Conservation (phyloP, 306 rosid genomes). For the Pyrus betulifolia region DNA sequence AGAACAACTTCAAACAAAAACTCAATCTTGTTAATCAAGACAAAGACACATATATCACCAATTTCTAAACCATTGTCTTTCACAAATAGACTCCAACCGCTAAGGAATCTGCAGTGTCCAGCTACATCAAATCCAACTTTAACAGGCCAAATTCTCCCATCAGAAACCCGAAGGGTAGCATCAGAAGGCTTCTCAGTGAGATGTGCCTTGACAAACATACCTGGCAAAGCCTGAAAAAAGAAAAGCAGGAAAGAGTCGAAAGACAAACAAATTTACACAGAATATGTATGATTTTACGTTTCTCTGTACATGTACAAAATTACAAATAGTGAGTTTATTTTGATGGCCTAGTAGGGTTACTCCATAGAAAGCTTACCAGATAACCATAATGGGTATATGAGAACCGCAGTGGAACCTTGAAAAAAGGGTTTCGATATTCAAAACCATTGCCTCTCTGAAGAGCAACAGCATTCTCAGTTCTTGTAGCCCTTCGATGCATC, state of each 20-base stretch:
- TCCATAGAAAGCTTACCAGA: slow-evolving; percentile 7
- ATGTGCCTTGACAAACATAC: neutral
- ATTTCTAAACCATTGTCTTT: slow-evolving; percentile 4
- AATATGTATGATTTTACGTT: neutral
- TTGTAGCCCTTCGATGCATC: no score
- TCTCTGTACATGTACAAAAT: no score
- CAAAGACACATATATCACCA: slow-evolving; percentile 15
- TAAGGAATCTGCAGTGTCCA: neutral
- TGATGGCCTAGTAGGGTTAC: no score
- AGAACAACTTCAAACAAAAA: neutral
- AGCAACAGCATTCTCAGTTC: no score
- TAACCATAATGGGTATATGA: neutral
- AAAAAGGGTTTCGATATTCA: no score
- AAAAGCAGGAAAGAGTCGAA: neutral
- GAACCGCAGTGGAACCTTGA: neutral
- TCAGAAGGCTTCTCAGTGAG: neutral
- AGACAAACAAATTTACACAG: no score
- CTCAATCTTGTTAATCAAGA: neutral
- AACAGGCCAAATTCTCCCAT: neutral
- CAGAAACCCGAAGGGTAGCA: neutral
- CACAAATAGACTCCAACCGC: slow-evolving; percentile 9
- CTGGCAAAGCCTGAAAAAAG: neutral
- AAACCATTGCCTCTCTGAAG: no score
- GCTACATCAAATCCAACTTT: neutral
- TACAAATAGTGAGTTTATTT: no score